Base-by-base conservation (phyloP, 352 stramenopile species). In the Phytophthora syringae region DNA sequence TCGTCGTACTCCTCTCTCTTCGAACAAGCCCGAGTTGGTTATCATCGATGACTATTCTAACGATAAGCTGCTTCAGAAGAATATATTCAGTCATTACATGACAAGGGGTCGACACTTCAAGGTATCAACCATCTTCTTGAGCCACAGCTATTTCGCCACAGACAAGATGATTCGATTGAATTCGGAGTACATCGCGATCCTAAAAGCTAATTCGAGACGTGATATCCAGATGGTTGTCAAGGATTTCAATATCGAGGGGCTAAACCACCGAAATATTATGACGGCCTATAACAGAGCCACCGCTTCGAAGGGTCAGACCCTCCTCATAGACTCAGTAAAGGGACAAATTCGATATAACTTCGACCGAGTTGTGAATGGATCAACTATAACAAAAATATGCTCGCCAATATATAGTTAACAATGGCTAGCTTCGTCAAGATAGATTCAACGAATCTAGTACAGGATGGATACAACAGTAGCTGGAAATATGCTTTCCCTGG, bases 81-180 rank as follows among this genome's bases (percentile, higher is more conserved):
- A 72, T 45, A 18, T 80, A 0, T 74, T 80, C 45, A 56, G 21
- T 54, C 67, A 77, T 44, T 80, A 58, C 32, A 75, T 72, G 16
- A n/a, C n/a, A n/a, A n/a, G n/a, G n/a, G n/a, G n/a, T n/a, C n/a
- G n/a, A n/a, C n/a, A n/a, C n/a, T n/a, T n/a, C n/a, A n/a, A n/a
- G n/a, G n/a, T n/a, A n/a, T n/a, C n/a, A n/a, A n/a, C n/a, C n/a
- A n/a, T n/a, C n/a, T n/a, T n/a, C n/a, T n/a, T n/a, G n/a, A n/a
- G n/a, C n/a, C n/a, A n/a, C n/a, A n/a, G n/a, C n/a, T 80, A 77
- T 24, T 80, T 80, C 47, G 67, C 67, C 15, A 70, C 51, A 1
- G 67, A 77, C 36, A 80, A 72, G 39, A 75, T 78, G 64, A 75
- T 78, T 52, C 50, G 65, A 42, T 60, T 78, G 45, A 78, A 75